These are phyloP conservation scores for Ophiocordyceps sinensis DNA, from an alignment of 2,329 filamentous ascomycete species.

Conservation along the genomic window DNA sequence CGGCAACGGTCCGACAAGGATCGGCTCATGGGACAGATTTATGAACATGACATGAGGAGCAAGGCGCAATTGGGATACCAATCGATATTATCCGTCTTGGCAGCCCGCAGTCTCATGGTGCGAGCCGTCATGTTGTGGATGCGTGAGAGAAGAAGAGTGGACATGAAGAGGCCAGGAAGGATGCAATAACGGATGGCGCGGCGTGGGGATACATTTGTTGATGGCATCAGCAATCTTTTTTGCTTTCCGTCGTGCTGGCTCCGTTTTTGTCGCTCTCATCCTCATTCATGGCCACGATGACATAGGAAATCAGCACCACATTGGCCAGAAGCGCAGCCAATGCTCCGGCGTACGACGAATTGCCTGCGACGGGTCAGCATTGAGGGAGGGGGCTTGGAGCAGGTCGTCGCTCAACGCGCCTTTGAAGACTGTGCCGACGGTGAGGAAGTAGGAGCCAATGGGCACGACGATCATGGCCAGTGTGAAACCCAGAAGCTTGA, in stretches of 20 bases:
- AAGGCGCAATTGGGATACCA: neutral
- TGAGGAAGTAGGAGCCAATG: constrained; percentile 78
- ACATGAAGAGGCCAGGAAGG: no score
- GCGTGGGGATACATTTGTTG: neutral
- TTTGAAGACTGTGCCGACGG: constrained; percentile 60
- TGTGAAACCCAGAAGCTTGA: constrained; percentile 82
- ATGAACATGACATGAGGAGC: constrained; percentile 5
- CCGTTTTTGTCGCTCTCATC: constrained; percentile 43
- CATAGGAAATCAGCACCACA: constrained; percentile 76
- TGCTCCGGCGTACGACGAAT: constrained; percentile 75
- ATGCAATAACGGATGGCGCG: neutral
- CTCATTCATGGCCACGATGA: constrained; percentile 82
- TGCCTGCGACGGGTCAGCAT: constrained; percentile 40
- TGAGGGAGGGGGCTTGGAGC: neutral
- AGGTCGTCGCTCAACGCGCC: constrained; percentile 35
- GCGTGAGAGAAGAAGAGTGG: no score
- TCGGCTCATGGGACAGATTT: constrained; percentile 3
- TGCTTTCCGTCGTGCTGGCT: constrained; percentile 27
- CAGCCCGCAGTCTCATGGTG: no score
- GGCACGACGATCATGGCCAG: constrained; percentile 80
- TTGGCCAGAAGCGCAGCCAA: constrained; percentile 84
- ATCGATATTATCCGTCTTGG: no score
- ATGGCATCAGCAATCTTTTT: constrained; percentile 32
- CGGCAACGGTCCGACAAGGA: constrained; percentile 1
- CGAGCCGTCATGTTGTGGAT: no score